Conservation (phyloP, 305 asterid genomes). For the Ruellia speciosa region DNA sequence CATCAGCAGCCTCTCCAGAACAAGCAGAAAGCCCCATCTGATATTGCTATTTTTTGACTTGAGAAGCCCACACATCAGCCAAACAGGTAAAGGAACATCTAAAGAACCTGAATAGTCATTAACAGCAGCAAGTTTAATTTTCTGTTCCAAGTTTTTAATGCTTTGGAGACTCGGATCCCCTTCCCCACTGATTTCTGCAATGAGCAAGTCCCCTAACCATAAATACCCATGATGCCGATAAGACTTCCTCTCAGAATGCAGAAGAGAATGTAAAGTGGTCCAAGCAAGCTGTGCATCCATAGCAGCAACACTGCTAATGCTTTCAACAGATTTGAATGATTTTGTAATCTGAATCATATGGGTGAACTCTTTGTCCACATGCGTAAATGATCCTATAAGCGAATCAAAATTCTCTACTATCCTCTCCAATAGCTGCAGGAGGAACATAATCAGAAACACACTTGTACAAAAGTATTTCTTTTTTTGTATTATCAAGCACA, state of each 20-base stretch:
- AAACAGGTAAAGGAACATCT: slow-evolving; percentile 75
- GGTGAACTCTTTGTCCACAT: slow-evolving; percentile 73
- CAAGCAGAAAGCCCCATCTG: slow-evolving; percentile 81
- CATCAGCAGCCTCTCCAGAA: slow-evolving; percentile 93
- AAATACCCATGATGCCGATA: slow-evolving; percentile 89
- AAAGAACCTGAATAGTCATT: slow-evolving; percentile 67
- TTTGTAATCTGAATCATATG: slow-evolving; percentile 67
- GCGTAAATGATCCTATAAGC: slow-evolving; percentile 76
- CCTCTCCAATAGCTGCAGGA: slow-evolving; percentile 79
- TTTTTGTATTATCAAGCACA: slow-evolving; percentile 7
- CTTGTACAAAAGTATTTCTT: slow-evolving; percentile 8
- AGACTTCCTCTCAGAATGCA: slow-evolving; percentile 70
- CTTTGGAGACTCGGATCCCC: slow-evolving; percentile 57
- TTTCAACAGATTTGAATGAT: slow-evolving; percentile 58
- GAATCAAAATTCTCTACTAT: slow-evolving; percentile 72
- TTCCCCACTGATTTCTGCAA: slow-evolving; percentile 72
- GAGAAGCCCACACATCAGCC: slow-evolving; percentile 96
- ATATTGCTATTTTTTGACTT: slow-evolving; percentile 65
- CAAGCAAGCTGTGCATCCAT: slow-evolving; percentile 64
- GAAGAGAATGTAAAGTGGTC: slow-evolving; percentile 96
- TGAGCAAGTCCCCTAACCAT: slow-evolving; percentile 94
- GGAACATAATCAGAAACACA: slow-evolving; percentile 17
- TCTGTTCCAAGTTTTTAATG: slow-evolving; percentile 68
- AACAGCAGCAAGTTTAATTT: slow-evolving; percentile 65
- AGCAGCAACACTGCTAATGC: slow-evolving; percentile 40